Base-by-base conservation (phyloP, 192 early-diverging fungal genomes). In the Podila epicladia region DNA sequence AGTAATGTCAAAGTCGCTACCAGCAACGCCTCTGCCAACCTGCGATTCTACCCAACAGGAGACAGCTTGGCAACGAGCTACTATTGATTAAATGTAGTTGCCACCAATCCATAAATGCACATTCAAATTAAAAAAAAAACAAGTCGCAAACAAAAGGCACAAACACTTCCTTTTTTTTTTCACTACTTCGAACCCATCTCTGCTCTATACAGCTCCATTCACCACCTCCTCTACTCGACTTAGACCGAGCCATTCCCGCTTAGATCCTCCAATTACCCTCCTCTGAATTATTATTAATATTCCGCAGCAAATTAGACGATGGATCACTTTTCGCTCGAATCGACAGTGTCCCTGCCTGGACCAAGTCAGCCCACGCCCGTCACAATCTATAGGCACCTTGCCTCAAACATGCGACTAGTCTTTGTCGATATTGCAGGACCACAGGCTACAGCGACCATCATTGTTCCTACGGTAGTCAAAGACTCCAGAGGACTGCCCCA, bases 401-500 rank as follows among this genome's bases (percentile, higher is more conserved):
- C 73, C 20, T 86, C 85, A 22, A 65, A 62, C 38, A 70, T 92
- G 74, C 89, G 89, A 35, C 69, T 95, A 8, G 88, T 95, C 32
- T 84, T 94, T 65, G 86, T 87, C 64, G 62, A 82, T 38, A 82
- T 93, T 4, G 84, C 89, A 4, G 91, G 92, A 20, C 94, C 95
- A 9, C 80, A 94, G 63, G 87, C 80, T 48, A 87, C 90, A 0
- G 83, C 87, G n/a, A 84, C 87, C 53, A 90, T 95, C 60, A 87
- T 95, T 37, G 91, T 97, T 49, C 94, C 95, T 1, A 97, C 95
- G 5, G 68, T 89, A 3, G 58, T 87, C 8, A 58, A 77, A 32
- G 87, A 91, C 83, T 85, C 94, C 69, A 85, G 88, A 63, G 95
- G 95, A 13, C 85, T 93, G n/a, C 89, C 94, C 12, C 95, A 97